phyloP scores from a whole-genome alignment of 2,329 filamentous ascomycete genomes.

The Raffaelea deltoideospora region DNA sequence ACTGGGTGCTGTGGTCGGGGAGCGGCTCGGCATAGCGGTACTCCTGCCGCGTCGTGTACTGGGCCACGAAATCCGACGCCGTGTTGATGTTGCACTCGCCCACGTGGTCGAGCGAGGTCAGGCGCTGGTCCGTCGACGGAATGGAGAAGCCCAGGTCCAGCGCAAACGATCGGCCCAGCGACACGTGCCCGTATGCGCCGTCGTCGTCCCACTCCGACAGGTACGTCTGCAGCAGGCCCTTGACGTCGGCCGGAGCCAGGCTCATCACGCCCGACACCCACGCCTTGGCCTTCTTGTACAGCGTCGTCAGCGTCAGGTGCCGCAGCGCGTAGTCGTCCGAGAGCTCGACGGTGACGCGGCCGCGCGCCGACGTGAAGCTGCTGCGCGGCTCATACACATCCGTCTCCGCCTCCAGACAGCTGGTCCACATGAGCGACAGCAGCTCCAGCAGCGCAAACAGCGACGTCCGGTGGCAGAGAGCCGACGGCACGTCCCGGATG shows the following conservation, averaged over 20 bases:
- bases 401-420: conserved; percentile 85
- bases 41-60: conserved; percentile 93
- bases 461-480: conserved; percentile 76
- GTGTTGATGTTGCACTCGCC: conserved; percentile 70
- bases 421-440: conserved; percentile 85
- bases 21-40: conserved; percentile 76
- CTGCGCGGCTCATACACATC: conserved; percentile 84
- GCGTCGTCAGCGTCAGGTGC: conserved; percentile 58
- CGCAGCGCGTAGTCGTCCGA: conserved; percentile 84
- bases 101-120: conserved; percentile 65
- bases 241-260: conserved; percentile 81
- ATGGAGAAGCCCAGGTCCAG: conserved; percentile 82
- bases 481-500: conserved; percentile 70
- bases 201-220: conserved; percentile 90
- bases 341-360: conserved; percentile 71
- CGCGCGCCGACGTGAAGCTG: conserved; percentile 61
- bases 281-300: conserved; percentile 59
- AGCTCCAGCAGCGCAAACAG: conserved; percentile 88
- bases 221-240: conserved; percentile 90
- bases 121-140: conserved; percentile 69
- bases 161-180: conserved; percentile 84
- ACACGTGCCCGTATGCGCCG: conserved; percentile 78
- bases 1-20: conserved; percentile 51
- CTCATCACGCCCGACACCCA: conserved; percentile 76
- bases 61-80: conserved; percentile 87